Evolutionary conservation across 164 flowering plant genomes (phyloP).

Genomic region (Cinnamomum micranthum): DNA sequence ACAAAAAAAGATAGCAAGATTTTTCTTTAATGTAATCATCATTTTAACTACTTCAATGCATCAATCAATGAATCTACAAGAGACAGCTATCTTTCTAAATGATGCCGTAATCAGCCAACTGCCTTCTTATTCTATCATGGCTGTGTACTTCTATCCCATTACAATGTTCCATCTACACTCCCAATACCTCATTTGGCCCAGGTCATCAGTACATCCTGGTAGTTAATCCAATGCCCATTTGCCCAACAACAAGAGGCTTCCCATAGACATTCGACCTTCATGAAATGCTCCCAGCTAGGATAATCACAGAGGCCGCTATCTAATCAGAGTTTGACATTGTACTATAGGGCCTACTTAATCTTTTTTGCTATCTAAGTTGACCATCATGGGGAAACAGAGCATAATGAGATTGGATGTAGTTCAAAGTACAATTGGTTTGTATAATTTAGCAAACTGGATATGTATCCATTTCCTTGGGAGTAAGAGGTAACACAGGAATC

Average conservation of each 20-base stretch:
- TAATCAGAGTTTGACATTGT: background rate
- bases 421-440: background rate
- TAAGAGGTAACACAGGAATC: background rate
- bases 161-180: background rate
- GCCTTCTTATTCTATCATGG: background rate
- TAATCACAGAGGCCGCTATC: background rate
- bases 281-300: background rate
- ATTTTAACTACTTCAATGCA: background rate
- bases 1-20: background rate
- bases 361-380: background rate
- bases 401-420: background rate
- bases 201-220: background rate
- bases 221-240: background rate
- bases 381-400: background rate
- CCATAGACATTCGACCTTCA: background rate
- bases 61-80: background rate
- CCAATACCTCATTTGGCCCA: background rate
- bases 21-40: background rate
- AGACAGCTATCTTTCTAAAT: background rate
- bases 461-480: background rate
- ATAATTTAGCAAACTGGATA: background rate
- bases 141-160: background rate
- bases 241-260: background rate
- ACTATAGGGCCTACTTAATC: background rate
- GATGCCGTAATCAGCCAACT: background rate